Evolutionary conservation across 768 basidiomycete genomes (phyloP).

Genomic region (Chalciporus pseudorubinellus): DNA sequence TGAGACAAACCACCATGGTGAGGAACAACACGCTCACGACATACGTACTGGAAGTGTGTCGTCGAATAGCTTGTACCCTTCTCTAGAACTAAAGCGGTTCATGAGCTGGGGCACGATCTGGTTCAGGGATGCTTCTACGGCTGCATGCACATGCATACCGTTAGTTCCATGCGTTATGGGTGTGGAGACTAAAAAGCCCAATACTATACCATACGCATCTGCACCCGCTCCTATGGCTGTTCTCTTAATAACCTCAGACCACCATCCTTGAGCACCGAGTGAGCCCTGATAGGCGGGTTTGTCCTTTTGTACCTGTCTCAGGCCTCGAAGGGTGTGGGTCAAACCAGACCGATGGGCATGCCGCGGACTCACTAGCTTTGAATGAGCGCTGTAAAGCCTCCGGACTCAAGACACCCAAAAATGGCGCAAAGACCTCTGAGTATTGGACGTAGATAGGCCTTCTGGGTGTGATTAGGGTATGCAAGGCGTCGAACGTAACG

Average conservation of each 20-base stretch:
- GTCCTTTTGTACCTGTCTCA: slow-evolving; percentile 53
- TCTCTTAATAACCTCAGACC: slow-evolving; percentile 71
- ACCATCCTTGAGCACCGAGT: slow-evolving; percentile 60
- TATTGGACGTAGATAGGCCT: slow-evolving; percentile 62
- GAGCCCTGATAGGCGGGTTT: slow-evolving; percentile 51
- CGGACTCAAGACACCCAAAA: slow-evolving; percentile 59
- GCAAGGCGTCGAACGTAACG: slow-evolving; percentile 76
- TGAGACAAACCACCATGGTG: slow-evolving; percentile 5
- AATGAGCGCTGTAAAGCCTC: slow-evolving; percentile 55
- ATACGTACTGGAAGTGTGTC: slow-evolving; percentile 50
- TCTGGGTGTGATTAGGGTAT: slow-evolving; percentile 72
- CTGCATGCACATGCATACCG: slow-evolving; percentile 35
- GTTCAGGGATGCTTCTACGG: slow-evolving; percentile 50
- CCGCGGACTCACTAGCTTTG: slow-evolving; percentile 43
- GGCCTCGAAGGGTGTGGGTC: slow-evolving; percentile 31
- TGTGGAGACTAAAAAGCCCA: slow-evolving; percentile 16
- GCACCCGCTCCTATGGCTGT: slow-evolving; percentile 79
- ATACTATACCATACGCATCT: slow-evolving; percentile 53
- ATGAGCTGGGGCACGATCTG: slow-evolving; percentile 62
- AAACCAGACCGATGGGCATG: background rate
- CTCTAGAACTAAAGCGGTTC: slow-evolving; percentile 61
- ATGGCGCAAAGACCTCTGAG: slow-evolving; percentile 62
- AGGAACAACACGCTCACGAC: slow-evolving; percentile 8
- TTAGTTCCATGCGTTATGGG: slow-evolving; percentile 21
- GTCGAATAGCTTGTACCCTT: slow-evolving; percentile 64